Conservation (phyloP, 192 early-diverging fungal genomes). For the Cetraspora pellucida region DNA sequence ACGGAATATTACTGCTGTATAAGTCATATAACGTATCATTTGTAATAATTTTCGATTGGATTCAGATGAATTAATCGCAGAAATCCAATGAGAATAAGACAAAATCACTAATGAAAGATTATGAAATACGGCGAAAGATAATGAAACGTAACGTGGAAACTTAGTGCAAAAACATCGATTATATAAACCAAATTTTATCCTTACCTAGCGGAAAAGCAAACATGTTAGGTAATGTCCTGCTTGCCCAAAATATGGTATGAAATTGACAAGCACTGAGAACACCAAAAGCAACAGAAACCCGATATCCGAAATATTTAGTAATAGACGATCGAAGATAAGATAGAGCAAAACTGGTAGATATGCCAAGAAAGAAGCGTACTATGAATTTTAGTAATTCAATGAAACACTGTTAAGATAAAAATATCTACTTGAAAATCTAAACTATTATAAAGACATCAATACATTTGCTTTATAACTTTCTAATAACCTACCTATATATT, state of each 20-base stretch:
- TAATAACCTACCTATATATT: conserved; percentile 44
- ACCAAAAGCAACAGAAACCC: conserved; percentile 52
- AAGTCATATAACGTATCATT: conserved; percentile 50
- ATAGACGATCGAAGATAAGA: conserved; percentile 57
- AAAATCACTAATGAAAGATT: conserved; percentile 36
- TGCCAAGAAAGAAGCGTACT: conserved; percentile 53
- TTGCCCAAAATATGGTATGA: conserved; percentile 88
- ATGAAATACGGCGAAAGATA: no score
- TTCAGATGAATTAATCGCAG: conserved; percentile 28
- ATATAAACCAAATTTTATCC: background rate
- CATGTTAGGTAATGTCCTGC: conserved; percentile 85
- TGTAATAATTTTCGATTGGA: conserved; percentile 33
- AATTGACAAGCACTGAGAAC: conserved; percentile 73
- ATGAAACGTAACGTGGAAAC: no score
- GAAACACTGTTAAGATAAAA: no score
- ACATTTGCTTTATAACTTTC: background rate
- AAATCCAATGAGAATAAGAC: conserved; percentile 48
- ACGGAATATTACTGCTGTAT: conserved; percentile 53
- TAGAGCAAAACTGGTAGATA: conserved; percentile 54
- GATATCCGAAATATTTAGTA: conserved; percentile 57
- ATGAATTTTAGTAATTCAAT: background rate
- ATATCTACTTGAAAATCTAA: no score
- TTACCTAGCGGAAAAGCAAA: conserved; percentile 72
- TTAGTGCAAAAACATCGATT: no score
- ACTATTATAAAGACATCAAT: no score